Percentiles rank a stretch among this genome's conserved stretches.
phyloP scores from a whole-genome alignment of 2,329 filamentous ascomycete genomes.

The Chaetothyriales sp. region DNA sequence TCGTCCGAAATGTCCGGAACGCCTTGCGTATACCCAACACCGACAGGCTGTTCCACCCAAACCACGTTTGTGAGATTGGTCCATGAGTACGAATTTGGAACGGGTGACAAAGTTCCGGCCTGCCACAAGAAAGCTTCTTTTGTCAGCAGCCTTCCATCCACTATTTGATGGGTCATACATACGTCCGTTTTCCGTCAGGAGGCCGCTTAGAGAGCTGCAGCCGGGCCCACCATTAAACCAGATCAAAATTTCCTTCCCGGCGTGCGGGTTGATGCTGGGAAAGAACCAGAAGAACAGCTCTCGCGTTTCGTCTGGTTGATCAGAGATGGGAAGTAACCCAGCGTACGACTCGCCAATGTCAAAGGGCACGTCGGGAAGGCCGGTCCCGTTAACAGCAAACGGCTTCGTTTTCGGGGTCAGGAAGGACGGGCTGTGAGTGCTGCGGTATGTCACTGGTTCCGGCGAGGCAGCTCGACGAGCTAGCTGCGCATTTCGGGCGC shows the following conservation, averaged over 20 bases:
- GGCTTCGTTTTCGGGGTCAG: conserved; percentile 12
- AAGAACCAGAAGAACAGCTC: conserved; percentile 38
- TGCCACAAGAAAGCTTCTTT: conserved; percentile 54
- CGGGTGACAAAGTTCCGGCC: conserved; percentile 52
- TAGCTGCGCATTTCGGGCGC: background rate
- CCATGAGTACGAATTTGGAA: conserved; percentile 24
- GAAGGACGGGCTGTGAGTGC: background rate
- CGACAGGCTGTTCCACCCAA: conserved; percentile 27
- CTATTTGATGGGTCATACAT: background rate
- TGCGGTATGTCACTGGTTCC: background rate
- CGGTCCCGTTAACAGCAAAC: conserved; percentile 50
- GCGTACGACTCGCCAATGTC: conserved; percentile 45
- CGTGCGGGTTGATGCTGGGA: conserved; percentile 36
- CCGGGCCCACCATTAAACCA: conserved; percentile 44
- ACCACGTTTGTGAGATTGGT: conserved; percentile 22
- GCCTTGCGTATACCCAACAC: conserved; percentile 46
- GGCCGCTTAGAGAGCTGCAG: conserved; percentile 49
- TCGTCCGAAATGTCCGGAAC: conserved; percentile 33
- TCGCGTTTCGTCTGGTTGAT: conserved; percentile 25
- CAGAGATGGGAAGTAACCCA: conserved; percentile 39
- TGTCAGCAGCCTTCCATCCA: conserved; percentile 22
- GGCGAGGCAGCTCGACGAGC: background rate
- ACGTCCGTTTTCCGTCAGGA: conserved; percentile 49
- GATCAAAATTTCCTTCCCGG: conserved; percentile 37
- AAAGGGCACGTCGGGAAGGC: conserved; percentile 55